phyloP scores from a whole-genome alignment of 495 filamentous ascomycete genomes.

The Glonium stellatum region DNA sequence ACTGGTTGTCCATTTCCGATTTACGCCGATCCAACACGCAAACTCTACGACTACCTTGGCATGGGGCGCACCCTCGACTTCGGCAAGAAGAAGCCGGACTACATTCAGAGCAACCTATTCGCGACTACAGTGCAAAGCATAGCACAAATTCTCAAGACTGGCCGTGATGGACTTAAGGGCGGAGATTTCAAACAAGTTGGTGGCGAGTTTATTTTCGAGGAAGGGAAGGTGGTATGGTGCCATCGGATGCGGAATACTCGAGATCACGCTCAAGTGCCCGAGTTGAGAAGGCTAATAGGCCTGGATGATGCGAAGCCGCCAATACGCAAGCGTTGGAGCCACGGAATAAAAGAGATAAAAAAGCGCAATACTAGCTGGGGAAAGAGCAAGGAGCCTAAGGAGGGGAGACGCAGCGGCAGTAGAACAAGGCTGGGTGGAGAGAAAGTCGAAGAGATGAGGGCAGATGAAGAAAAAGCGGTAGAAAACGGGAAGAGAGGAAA shows the following conservation, averaged over 20 bases:
- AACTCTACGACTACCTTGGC: constrained; percentile 63
- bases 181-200: constrained; percentile 68
- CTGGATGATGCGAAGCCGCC: constrained; percentile 38
- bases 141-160: constrained; percentile 50
- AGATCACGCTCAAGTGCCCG: constrained; percentile 66
- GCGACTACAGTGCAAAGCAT: constrained; percentile 44
- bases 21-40: constrained; percentile 66
- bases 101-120: constrained; percentile 50
- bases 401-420: constrained; percentile 2
- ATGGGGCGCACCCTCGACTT: constrained; percentile 59
- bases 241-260: constrained; percentile 76
- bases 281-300: constrained; percentile 56
- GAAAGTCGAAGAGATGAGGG: constrained; percentile 5
- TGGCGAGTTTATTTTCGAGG: constrained; percentile 78
- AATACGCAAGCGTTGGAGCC: constrained; percentile 26
- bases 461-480: constrained; percentile 1
- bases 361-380: constrained; percentile 19
- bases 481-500: constrained; percentile 3
- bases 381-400: constrained; percentile 13
- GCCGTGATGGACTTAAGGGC: constrained; percentile 52
- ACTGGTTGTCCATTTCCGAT: constrained; percentile 71
- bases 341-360: constrained; percentile 17
- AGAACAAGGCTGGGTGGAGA: background rate
- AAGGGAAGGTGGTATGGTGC: constrained; percentile 66
- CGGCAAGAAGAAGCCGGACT: constrained; percentile 56